phyloP scores from a whole-genome alignment of 2,329 filamentous ascomycete species.

The Uncinocarpus reesii region DNA sequence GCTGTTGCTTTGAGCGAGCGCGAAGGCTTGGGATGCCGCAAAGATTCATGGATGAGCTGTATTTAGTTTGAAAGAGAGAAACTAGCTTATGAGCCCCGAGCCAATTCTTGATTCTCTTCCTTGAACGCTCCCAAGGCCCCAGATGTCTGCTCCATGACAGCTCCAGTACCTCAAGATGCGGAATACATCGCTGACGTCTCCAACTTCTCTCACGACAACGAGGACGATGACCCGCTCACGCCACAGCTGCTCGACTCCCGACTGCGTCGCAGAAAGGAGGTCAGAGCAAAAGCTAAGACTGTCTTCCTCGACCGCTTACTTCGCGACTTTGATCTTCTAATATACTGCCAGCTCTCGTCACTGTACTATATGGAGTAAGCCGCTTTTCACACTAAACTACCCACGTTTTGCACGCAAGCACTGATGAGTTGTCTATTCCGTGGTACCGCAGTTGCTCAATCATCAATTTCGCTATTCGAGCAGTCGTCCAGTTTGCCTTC shows the following conservation, averaged over 20 bases:
- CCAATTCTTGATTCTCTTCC: too few species aligned
- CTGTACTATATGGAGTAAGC: conserved; percentile 55
- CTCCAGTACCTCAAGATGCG: conserved; percentile 38
- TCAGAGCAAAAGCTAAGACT: conserved; percentile 33
- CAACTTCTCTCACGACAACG: conserved; percentile 25
- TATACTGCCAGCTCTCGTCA: conserved; percentile 52
- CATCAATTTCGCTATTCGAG: conserved; percentile 46
- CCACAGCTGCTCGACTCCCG: neutral
- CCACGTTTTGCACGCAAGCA: neutral
- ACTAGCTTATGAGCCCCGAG: too few species aligned
- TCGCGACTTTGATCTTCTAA: conserved; percentile 48
- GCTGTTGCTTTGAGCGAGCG: too few species aligned
- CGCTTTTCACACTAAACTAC: neutral
- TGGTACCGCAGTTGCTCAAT: conserved; percentile 45
- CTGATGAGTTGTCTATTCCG: conserved; percentile 8
- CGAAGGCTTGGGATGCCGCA: too few species aligned
- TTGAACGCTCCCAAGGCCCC: neutral
- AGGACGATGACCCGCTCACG: conserved; percentile 11
- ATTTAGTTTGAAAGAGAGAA: too few species aligned
- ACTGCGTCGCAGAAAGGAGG: conserved; percentile 22
- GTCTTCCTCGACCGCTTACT: conserved; percentile 47
- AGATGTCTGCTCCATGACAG: conserved; percentile 39
- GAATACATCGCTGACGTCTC: conserved; percentile 40
- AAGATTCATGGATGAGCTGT: too few species aligned
- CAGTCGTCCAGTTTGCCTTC: conserved; percentile 47